Base-by-base conservation (phyloP, 2,329 filamentous ascomycete species). In the Raffaelea arxii region DNA sequence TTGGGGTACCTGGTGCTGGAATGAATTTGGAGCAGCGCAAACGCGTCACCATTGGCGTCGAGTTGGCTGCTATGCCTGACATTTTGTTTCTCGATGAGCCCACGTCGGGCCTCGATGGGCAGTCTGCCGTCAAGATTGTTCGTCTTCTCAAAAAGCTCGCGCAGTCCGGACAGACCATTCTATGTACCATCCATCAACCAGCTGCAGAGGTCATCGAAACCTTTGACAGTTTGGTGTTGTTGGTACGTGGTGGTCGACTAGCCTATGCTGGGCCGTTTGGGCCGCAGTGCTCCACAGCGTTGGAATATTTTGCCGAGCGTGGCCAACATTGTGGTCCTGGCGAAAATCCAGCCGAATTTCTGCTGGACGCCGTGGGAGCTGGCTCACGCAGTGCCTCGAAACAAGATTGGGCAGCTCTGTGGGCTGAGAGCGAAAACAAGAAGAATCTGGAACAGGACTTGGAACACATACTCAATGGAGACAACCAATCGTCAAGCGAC, bases 371-470 rank as follows among this genome's bases (percentile, higher is more conserved):
- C 7, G 44, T 41, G 6, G 41, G 41, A 10, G 21, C 38, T 21
- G 30, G 37, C 11, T 18, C 38, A 21, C 16, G 19, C 12, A 78
- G 78, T 16, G 62, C 72, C 45, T 75, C 75, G 19, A 74, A 81
- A 12, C 65, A 81, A 42, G 74, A 84, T 58, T 85, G 81, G 80
- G 73, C 73, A 59, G 60, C 75, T 45, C 66, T 74, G 0, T 84
- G 81, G 79, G 72, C 72, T 22, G 65, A 72, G 4, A 78, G 74
- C 50, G 61, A 70, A 24, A 79, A 83, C 57, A 78, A 75, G 52
- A 53, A 60, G 3, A 67, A 58, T 0, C 75, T 84, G 10, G 74
- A 80, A 54, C 58, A 62, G 6, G 78, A 84, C 56, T 67, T 81
- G 11, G 67, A 75, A 46, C 65, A 67, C 39, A 73, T 83, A 50